Percentiles rank a stretch among this genome's conserved stretches.
Conservation (phyloP, 768 basidiomycete genomes). For the Suillus alpinus region DNA sequence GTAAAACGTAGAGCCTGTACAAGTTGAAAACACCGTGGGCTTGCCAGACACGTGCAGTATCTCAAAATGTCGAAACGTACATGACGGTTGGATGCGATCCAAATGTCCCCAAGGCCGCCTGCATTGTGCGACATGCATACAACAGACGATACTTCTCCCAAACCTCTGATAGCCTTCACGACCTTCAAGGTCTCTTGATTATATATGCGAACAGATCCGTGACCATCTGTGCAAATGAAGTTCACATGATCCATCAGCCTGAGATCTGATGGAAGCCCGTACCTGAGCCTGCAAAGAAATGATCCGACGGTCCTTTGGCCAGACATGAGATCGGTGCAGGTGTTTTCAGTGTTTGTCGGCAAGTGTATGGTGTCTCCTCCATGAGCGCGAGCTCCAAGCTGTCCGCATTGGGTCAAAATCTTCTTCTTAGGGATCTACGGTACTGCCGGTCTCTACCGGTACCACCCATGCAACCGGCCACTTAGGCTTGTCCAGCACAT, state of each 20-base stretch:
- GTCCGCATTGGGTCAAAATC: neutral
- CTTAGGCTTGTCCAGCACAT: neutral
- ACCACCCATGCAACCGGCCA: neutral
- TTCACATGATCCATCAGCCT: neutral
- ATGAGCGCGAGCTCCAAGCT: neutral
- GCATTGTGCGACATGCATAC: constrained; percentile 41
- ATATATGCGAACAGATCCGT: constrained; percentile 70
- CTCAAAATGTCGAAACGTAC: constrained; percentile 33
- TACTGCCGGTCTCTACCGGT: too few species aligned
- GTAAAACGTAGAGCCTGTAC: constrained; percentile 37
- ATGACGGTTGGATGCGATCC: constrained; percentile 63
- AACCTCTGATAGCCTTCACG: constrained; percentile 56
- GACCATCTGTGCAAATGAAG: constrained; percentile 41
- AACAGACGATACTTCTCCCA: constrained; percentile 65
- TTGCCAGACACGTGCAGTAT: neutral
- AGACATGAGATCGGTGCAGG: constrained; percentile 56
- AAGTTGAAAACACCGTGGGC: neutral
- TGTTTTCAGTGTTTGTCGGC: constrained; percentile 31
- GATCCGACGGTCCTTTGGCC: constrained; percentile 44
- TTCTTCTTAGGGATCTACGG: neutral
- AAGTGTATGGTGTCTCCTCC: constrained; percentile 7
- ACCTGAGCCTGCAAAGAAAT: constrained; percentile 66
- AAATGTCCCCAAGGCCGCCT: constrained; percentile 47
- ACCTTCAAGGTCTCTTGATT: constrained; percentile 58
- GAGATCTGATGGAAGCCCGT: constrained; percentile 10